A percentile compares a stretch with the other conserved stretches of the same genome.
phyloP scores from a whole-genome alignment of 108 stramenopile genomes.

The Pinguiococcus pyrenoidosus region DNA sequence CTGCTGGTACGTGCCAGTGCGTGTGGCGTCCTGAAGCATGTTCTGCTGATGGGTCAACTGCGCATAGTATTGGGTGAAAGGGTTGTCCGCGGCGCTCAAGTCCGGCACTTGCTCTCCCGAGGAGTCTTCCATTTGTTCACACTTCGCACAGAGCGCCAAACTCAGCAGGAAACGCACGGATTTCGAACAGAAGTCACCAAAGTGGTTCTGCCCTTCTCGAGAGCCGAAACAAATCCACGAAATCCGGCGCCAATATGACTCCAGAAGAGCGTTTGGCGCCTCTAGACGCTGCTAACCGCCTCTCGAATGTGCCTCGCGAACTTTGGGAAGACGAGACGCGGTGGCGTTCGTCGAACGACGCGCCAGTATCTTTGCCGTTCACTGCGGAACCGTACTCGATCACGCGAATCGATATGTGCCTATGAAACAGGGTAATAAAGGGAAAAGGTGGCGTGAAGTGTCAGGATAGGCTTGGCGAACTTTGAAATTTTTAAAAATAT shows the following conservation, averaged over 20 bases:
- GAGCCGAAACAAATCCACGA: not conserved
- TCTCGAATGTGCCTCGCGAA: too few relatives aligned
- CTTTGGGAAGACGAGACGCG: too few relatives aligned
- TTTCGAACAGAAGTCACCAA: not conserved
- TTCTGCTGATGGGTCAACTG: conserved; percentile 40
- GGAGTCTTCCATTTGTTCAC: not conserved
- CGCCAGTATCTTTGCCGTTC: too few relatives aligned
- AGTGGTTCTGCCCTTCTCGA: not conserved
- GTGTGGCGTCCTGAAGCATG: conserved; percentile 45
- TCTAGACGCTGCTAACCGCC: not conserved
- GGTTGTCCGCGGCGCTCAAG: conserved; percentile 4
- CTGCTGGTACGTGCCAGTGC: conserved; percentile 46
- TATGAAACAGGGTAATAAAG: too few relatives aligned
- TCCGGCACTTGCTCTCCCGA: too few relatives aligned
- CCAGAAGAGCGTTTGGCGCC: not conserved
- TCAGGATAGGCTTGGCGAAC: too few relatives aligned
- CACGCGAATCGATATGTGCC: too few relatives aligned
- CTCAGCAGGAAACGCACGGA: too few relatives aligned
- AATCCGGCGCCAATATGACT: not conserved
- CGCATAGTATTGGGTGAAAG: conserved; percentile 30
- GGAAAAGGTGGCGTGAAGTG: too few relatives aligned
- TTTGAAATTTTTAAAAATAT: too few relatives aligned
- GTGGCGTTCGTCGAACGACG: too few relatives aligned
- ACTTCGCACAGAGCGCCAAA: not conserved
- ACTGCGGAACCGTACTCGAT: too few relatives aligned